Evolutionary conservation across 2,329 filamentous ascomycete species (phyloP), one percentile per base, ranked within the genome.

Genomic region (Huntiella omanensis): DNA sequence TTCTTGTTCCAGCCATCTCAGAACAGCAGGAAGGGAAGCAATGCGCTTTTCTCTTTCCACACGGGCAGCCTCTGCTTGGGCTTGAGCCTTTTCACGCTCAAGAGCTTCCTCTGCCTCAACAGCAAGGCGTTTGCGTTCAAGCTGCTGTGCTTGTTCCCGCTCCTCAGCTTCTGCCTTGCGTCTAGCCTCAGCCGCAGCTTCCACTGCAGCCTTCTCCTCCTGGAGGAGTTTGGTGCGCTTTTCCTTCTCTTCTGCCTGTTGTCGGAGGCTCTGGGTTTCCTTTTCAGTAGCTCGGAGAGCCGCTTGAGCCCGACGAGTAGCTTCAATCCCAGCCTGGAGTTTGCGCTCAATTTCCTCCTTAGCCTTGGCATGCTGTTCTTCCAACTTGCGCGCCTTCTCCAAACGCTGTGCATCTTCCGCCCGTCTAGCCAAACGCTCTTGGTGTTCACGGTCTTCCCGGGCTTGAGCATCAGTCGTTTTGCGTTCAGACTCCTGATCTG

Each of bases 1-100:
- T 41, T 63, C 67, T 15, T 57, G 59, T 46, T 75, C 68, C 17
- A 80, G 66, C 75, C 75, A 80, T 41, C 68, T 70, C 39, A 80
- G 58, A 33, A 79, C 60, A 35, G 73, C 67, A 3, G 76, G 76
- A 13, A 80, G 57, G 52, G 70, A 76, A 35, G 68, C 65, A 22
- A 79, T 55, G 12, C 72, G 68, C 13, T 60, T 62, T 43, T 68
- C 64, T 33, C 66, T 65, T 53, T 75, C 68, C 39, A 63, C 64
- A 51, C 71, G 66, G 49, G 61, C 64, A 10, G 8, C 22, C 6
- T 28, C 22, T 28, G 22, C 22, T 44, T 65, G 66, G 50, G 71
- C 67, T 49, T 70, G 66, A 55, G 68, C 65, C 10, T 66, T 67
- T 52, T 70, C 66, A 22, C 63, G 61, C 50, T 67, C 64, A 7